Evolutionary conservation across 108 stramenopile genomes (phyloP), one percentile per base, ranked within the genome.

Genomic region (Mayamaea pseudoterrestris): DNA sequence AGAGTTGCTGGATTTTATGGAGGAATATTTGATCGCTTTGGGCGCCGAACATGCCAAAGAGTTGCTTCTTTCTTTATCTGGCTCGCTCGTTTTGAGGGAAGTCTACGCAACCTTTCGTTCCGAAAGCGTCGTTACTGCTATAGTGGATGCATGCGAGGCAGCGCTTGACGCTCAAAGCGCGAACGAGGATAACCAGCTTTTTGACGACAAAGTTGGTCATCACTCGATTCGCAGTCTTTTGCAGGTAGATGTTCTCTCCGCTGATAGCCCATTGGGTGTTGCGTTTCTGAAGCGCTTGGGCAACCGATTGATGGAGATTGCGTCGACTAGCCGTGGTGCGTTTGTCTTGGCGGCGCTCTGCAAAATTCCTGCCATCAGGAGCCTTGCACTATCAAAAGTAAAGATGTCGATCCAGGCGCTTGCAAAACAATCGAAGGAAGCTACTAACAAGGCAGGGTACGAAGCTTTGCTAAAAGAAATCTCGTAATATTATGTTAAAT

Each of bases 181-280:
- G n/a, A 34, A 3, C 26, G 24, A 48, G 30, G 47, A 48, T 3
- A 20, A 17, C 47, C 51, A 70, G n/a, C 28, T 91, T 4, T 77
- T 84, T 17, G 90, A 91, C 46, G 66, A 83, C 65, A 60, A 73
- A 3, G 60, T 75, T 28, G 84, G 78, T 6, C 90, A 91, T 61
- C 48, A 76, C 28, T 52, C 73, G 14, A 49, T 87, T 20, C 84
- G 87, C 51, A 71, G 81, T 44, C 32, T 87, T 26, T 46, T 91
- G 23, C 41, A 80, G 8, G 52, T 50, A 7, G 78, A 87, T 52
- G 62, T 55, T 0, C 72, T 76, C 27, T 53, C 58, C 28, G 32
- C 32, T 2, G 65, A 57, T 20, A 31, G 61, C 8, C 45, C 64
- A 7, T 54, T 91, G 40, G 59, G 68, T 8, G 45, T 41, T 20